Base-by-base conservation (phyloP, 345 rosid species). In the Moringa oleifera region DNA sequence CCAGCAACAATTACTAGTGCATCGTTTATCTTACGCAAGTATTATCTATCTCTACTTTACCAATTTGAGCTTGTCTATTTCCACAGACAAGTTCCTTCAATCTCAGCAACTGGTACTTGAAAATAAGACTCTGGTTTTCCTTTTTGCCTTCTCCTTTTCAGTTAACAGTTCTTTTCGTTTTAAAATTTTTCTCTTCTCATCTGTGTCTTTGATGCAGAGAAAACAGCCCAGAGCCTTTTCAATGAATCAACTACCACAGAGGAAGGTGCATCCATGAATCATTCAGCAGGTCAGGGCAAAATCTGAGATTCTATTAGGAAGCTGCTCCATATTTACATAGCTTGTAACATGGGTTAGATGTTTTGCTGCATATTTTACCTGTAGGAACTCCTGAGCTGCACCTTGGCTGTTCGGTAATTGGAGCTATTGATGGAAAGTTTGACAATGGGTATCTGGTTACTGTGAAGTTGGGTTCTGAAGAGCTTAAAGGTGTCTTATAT, bases 1-100 rank as follows among this genome's bases (percentile, higher is more conserved):
- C 98, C 96, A 2, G 50, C 90, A 47, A 90, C 98, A 8, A 81
- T 89, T 58, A 93, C 97, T 18, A 93, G 89, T 77, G 96, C 90
- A 18, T 93, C 97, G 18, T 93, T 81, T 74, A 87, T 84, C 31
- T 68, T 93, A 20, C 78, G 96, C 77, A 93, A 86, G 78, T 83
- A 79, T 67, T 93, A 93, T 63, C 58, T 84, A 65, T 82, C 91
- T 24, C 66, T 83, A 64, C 88, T 93, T 55, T 76, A 74, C 70
- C 85, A 85, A 56, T 74, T 85, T 33, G 98, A 92, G 78, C 90
- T 85, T 67, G 75, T 79, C 63, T 87, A 71, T 77, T 84, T 82
- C 77, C 69, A 41, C 71, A 80, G 63, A 64, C 75, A 71, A 68
- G 74, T 61, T 31, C 81, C 83, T 57, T 66, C 78, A 46, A 49